These are phyloP conservation scores for Gossypium ekmanianum DNA, from an alignment of 345 rosid genomes.

Conservation along the genomic window DNA sequence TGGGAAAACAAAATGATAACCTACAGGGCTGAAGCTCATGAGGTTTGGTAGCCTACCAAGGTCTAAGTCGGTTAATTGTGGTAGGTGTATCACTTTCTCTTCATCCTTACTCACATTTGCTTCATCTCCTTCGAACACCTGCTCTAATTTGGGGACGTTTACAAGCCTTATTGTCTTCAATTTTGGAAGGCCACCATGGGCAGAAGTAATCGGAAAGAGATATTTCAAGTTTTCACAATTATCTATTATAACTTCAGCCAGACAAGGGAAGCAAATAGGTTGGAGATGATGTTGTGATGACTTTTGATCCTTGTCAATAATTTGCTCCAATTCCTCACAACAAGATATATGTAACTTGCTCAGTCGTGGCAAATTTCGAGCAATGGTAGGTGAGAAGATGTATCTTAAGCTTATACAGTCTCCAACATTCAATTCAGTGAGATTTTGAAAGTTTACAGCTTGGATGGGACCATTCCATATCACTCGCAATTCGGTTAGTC, in stretches of 20 bases:
- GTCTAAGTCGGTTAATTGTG: background rate
- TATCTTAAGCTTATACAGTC: too few relatives aligned
- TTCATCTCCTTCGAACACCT: background rate
- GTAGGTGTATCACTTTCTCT: background rate
- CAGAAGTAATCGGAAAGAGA: too few relatives aligned
- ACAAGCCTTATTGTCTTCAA: background rate
- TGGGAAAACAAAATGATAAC: background rate
- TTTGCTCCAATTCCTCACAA: too few relatives aligned
- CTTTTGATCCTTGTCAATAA: too few relatives aligned
- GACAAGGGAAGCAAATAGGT: background rate
- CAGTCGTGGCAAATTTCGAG: background rate
- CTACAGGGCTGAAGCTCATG: background rate
- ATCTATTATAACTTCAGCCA: rapidly evolving
- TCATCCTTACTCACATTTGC: background rate
- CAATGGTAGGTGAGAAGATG: too few relatives aligned
- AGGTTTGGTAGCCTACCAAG: rapidly evolving
- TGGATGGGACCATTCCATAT: too few relatives aligned
- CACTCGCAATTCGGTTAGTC: background rate
- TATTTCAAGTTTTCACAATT: too few relatives aligned
- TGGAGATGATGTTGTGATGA: too few relatives aligned
- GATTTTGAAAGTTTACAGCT: too few relatives aligned
- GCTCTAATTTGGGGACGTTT: background rate
- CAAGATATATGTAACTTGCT: rapidly evolving
- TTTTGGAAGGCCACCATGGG: background rate
- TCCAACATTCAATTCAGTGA: too few relatives aligned